These are phyloP conservation scores for Citrullus colocynthis DNA, from an alignment of 306 rosid genomes.

Conservation along the genomic window DNA sequence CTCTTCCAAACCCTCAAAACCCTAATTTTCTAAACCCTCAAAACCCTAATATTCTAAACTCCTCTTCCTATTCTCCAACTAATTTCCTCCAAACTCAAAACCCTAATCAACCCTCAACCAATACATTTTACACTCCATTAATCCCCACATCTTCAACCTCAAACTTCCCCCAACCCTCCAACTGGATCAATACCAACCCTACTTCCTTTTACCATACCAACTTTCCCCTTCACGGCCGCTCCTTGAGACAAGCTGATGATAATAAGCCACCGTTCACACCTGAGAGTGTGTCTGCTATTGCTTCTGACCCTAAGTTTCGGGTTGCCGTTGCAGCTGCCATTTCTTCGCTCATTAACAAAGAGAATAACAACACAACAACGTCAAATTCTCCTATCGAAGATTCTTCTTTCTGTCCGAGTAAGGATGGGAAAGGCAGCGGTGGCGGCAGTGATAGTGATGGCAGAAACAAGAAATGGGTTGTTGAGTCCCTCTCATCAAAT, in stretches of 20 bases:
- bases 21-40: constrained; percentile 20
- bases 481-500: constrained; percentile 31
- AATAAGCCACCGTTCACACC: constrained; percentile 13
- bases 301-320: constrained; percentile 86
- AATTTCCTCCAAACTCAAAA: constrained; percentile 9
- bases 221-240: neutral
- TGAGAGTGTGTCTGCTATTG: constrained; percentile 50
- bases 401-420: neutral
- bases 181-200: too few relatives aligned
- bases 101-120: constrained; percentile 2
- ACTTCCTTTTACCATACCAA: neutral
- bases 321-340: constrained; percentile 85
- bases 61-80: constrained; percentile 4
- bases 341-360: constrained; percentile 58
- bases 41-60: constrained; percentile 16
- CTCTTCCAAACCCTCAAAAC: constrained; percentile 14
- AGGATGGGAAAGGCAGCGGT: neutral
- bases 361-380: constrained; percentile 6
- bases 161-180: neutral
- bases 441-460: constrained; percentile 9
- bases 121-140: neutral
- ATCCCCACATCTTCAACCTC: neutral
- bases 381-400: neutral
- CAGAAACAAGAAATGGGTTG: constrained; percentile 25
- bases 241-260: constrained; percentile 10